A percentile compares a stretch with the other conserved stretches of the same genome.
Evolutionary conservation across 768 basidiomycete genomes (phyloP).

Genomic region (Suillus americanus): DNA sequence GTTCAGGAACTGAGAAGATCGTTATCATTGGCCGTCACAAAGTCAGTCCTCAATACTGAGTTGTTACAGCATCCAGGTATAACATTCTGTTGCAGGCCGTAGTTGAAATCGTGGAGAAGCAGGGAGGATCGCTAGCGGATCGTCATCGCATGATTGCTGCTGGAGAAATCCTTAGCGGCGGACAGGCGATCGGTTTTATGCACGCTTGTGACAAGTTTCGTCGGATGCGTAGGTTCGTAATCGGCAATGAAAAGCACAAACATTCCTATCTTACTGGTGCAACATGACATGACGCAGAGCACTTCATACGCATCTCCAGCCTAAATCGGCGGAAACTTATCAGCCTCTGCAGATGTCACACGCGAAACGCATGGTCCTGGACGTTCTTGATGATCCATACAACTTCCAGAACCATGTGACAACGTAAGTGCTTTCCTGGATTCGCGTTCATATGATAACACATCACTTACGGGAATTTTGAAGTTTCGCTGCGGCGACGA

Average conservation of each 20-base stretch:
- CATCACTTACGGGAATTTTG: slow-evolving; percentile 12
- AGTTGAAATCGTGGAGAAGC: slow-evolving; percentile 56
- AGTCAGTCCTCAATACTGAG: slow-evolving; percentile 2
- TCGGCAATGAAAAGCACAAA: not conserved
- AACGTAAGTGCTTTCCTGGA: too few relatives aligned
- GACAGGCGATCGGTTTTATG: slow-evolving; percentile 49
- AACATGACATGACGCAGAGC: slow-evolving; percentile 38
- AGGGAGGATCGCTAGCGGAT: slow-evolving; percentile 47
- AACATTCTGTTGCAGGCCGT: slow-evolving; percentile 37
- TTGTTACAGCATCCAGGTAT: not conserved
- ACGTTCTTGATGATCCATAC: slow-evolving; percentile 21
- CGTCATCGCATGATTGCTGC: slow-evolving; percentile 48
- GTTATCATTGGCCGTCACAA: slow-evolving; percentile 26
- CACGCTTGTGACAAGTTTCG: slow-evolving; percentile 50
- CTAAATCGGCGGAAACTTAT: slow-evolving; percentile 43
- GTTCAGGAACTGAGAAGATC: slow-evolving; percentile 19
- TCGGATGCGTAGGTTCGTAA: slow-evolving; percentile 48
- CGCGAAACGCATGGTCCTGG: slow-evolving; percentile 9
- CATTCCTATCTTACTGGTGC: not conserved
- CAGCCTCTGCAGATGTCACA: slow-evolving; percentile 41
- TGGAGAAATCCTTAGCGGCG: slow-evolving; percentile 51
- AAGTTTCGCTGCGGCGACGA: slow-evolving; percentile 12
- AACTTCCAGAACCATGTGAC: slow-evolving; percentile 23
- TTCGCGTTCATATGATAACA: too few relatives aligned
- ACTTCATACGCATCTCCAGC: slow-evolving; percentile 50